Conservation (phyloP, 331 rosid species). For the Quercus tomentella region DNA sequence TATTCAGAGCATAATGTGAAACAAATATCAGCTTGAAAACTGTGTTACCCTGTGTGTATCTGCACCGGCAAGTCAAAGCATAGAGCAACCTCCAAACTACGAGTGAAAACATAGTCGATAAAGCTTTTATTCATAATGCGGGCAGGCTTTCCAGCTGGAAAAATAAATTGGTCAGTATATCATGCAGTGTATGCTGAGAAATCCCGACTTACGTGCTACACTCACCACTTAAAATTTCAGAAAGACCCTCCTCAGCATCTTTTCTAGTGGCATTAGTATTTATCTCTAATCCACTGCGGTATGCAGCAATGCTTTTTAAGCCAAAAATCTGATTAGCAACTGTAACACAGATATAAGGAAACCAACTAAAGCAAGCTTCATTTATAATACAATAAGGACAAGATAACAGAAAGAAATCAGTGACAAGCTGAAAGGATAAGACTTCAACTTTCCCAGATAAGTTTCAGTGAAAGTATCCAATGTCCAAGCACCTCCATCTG, state of each 20-base stretch:
- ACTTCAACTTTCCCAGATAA: slow-evolving; percentile 63
- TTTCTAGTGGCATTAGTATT: slow-evolving; percentile 44
- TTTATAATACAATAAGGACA: neutral
- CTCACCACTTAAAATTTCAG: slow-evolving; percentile 48
- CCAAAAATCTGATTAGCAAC: slow-evolving; percentile 53
- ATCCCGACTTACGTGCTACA: slow-evolving; percentile 16
- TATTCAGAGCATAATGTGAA: slow-evolving; percentile 11
- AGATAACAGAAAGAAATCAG: neutral
- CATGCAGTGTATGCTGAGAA: neutral
- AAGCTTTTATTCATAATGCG: slow-evolving; percentile 59
- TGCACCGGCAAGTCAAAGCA: slow-evolving; percentile 83
- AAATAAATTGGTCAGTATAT: slow-evolving; percentile 25
- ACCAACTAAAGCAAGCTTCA: slow-evolving; percentile 11
- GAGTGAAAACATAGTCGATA: slow-evolving; percentile 62
- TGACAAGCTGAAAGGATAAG: slow-evolving; percentile 62
- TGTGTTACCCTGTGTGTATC: slow-evolving; percentile 83
- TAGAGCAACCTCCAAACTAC: slow-evolving; percentile 73
- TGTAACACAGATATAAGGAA: slow-evolving; percentile 60
- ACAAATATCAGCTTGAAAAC: slow-evolving; percentile 1
- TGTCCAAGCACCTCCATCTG: slow-evolving; percentile 67
- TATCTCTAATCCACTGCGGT: slow-evolving; percentile 79
- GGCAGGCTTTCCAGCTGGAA: slow-evolving; percentile 68
- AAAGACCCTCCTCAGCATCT: slow-evolving; percentile 77
- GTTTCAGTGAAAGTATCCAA: slow-evolving; percentile 53
- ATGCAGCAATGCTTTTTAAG: slow-evolving; percentile 88